Base-by-base conservation (phyloP, 2,329 filamentous ascomycete genomes). In the Karstenula rhodostoma region DNA sequence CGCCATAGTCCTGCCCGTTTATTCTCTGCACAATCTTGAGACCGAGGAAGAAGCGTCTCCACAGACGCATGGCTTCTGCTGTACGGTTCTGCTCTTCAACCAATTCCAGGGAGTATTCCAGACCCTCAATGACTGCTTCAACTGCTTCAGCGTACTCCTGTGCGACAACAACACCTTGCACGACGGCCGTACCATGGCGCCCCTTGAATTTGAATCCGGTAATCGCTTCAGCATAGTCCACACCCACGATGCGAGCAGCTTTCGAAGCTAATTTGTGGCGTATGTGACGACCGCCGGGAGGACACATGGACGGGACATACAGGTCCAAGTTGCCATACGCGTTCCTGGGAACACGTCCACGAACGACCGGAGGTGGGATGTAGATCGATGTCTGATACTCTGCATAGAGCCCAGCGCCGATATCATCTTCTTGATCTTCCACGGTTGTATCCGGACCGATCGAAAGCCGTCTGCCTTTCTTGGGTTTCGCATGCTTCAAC, bases 141-240 rank as follows among this genome's bases (percentile, higher is more conserved):
- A 97, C 83, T 0, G 90, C 93, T 57, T 94, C 91, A 8, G 82
- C 84, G 62, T 89, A 87, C 73, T 94, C 90, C 17, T 79, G 74
- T 0, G 93, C 90, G 1, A 96, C 87, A 0, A 99, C 88, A 0
- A 90, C 86, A 1, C 95, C 95, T 40, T 87, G 85, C 2, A 95
- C 79, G 2, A 97, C 85, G 1, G 95, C 93, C 2, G 93, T 97
- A 17, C 94, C 94, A 58, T 92, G 89, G 2, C 92, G 87, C 0
- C 93, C 93, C 72, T 88, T 89, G 79, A 98, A 99, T 40, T 90
- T 85, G 71, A 98, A 99, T 0, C 94, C 94, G 0, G 90, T 95
- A 5, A 99, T 87, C 0, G 95, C 95, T 33, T 94, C 92, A 2
- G 92, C 92, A 75, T 91, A 96, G 78, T 98, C 93, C 19, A 98